Percentiles rank a stretch among this genome's conserved stretches.
Evolutionary conservation across 139 green algal genomes (phyloP).

Genomic region (Chlamydomonas urium): DNA sequence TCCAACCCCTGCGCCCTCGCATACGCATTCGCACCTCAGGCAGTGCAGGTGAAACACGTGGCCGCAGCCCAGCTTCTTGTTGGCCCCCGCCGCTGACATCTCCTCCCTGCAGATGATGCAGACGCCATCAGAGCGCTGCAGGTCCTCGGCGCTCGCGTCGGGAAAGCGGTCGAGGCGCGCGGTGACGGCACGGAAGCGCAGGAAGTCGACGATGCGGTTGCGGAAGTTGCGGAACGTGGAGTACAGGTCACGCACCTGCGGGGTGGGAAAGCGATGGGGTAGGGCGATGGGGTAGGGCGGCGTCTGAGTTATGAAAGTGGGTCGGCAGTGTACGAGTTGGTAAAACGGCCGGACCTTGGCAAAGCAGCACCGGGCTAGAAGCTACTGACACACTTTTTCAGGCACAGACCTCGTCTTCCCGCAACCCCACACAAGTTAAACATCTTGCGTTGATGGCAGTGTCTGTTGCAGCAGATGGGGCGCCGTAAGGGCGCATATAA

Average conservation of each 20-base stretch:
- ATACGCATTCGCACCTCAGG: conserved; percentile 55
- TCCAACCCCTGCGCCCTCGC: background rate
- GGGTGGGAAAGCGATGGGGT: background rate
- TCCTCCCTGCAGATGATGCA: conserved; percentile 94
- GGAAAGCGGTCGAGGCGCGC: conserved; percentile 92
- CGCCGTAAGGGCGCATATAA: too few species aligned
- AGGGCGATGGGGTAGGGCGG: background rate
- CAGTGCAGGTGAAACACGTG: conserved; percentile 97
- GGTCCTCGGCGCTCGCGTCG: conserved; percentile 83
- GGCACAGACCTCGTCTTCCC: too few species aligned
- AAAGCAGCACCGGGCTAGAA: too few species aligned
- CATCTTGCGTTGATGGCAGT: too few species aligned
- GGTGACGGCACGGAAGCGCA: conserved; percentile 86
- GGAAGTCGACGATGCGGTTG: conserved; percentile 84
- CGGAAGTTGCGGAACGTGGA: conserved; percentile 94
- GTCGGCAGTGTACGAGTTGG: too few species aligned
- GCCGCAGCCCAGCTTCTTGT: conserved; percentile 91
- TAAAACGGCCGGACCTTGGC: too few species aligned
- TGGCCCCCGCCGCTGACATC: conserved; percentile 29
- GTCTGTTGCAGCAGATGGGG: too few species aligned
- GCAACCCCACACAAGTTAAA: too few species aligned
- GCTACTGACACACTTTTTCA: too few species aligned
- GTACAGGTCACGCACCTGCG: conserved; percentile 88
- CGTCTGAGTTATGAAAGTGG: too few species aligned
- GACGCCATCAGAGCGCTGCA: conserved; percentile 75